These are phyloP conservation scores for Leucaena leucocephala DNA, from an alignment of 306 rosid species.

Conservation along the genomic window DNA sequence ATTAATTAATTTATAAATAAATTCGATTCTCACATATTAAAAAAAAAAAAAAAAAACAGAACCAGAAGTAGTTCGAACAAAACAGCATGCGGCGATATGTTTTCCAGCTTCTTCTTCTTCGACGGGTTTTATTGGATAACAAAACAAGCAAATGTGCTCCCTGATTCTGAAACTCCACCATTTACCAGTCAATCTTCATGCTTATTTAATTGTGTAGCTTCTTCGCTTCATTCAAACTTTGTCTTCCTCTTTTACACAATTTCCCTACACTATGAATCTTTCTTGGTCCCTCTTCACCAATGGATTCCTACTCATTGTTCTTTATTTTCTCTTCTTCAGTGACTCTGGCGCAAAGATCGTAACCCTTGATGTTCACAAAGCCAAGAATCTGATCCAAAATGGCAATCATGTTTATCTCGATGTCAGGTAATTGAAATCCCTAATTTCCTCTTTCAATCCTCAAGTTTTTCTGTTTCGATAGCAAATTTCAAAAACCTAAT, in stretches of 20 bases:
- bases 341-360: conserved; percentile 50
- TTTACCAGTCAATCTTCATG: conserved; percentile 5
- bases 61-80: background rate
- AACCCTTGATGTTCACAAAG: conserved; percentile 64
- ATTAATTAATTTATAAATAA: too few relatives aligned
- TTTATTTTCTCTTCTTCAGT: conserved; percentile 44
- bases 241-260: background rate
- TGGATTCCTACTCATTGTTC: conserved; percentile 31
- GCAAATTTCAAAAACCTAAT: too few relatives aligned
- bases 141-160: conserved; percentile 26
- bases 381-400: conserved; percentile 57
- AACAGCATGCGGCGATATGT: background rate
- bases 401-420: conserved; percentile 73
- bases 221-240: conserved; percentile 51
- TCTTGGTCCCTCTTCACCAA: conserved; percentile 29
- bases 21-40: too few relatives aligned
- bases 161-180: conserved; percentile 1
- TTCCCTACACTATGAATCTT: conserved; percentile 34
- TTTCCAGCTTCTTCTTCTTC: background rate
- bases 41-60: too few relatives aligned
- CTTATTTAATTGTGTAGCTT: conserved; percentile 9
- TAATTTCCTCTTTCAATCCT: background rate
- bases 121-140: background rate
- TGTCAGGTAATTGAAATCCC: conserved; percentile 53
- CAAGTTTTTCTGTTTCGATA: background rate